Evolutionary conservation across 2,329 filamentous ascomycete genomes (phyloP).

Genomic region (Phialophora macrospora): DNA sequence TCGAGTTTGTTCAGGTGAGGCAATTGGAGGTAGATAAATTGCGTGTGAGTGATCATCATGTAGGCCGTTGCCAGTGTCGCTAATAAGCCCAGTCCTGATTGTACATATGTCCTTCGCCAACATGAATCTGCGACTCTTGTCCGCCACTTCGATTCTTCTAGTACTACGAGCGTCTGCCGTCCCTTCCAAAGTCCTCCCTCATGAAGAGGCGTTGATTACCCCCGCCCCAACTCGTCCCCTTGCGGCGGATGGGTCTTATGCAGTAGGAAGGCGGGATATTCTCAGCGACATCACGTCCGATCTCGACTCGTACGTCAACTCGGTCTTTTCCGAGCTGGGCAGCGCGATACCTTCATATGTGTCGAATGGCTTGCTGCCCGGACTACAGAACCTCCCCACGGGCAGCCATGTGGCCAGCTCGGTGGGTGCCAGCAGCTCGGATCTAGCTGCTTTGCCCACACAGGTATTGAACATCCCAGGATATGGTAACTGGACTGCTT

Average conservation of each 20-base stretch:
- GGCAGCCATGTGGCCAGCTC: constrained; percentile 65
- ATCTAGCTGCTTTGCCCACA: constrained; percentile 67
- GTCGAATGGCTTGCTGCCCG: constrained; percentile 68
- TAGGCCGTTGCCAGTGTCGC: neutral
- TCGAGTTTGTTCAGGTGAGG: neutral
- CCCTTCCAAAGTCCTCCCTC: constrained; percentile 23
- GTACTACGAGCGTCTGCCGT: constrained; percentile 17
- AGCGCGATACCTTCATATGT: constrained; percentile 65
- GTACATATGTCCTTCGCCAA: neutral
- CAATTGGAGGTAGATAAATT: neutral
- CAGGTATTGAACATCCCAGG: constrained; percentile 72
- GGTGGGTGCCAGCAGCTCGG: constrained; percentile 62
- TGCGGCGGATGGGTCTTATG: constrained; percentile 49
- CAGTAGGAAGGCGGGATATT: constrained; percentile 54
- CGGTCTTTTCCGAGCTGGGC: constrained; percentile 56
- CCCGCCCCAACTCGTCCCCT: constrained; percentile 49
- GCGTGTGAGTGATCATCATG: neutral
- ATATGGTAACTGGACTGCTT: constrained; percentile 78
- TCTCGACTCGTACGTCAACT: constrained; percentile 42
- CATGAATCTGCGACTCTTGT: constrained; percentile 13
- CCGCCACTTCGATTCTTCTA: constrained; percentile 4
- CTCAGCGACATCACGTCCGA: constrained; percentile 57
- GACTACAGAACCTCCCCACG: constrained; percentile 69
- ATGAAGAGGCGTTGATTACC: constrained; percentile 49
- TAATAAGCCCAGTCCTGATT: neutral